A percentile compares a stretch with the other conserved stretches of the same genome.
These are phyloP conservation scores for Saccharomycopsis crataegensis DNA, from an alignment of 1,139 yeast species.

Conservation along the genomic window DNA sequence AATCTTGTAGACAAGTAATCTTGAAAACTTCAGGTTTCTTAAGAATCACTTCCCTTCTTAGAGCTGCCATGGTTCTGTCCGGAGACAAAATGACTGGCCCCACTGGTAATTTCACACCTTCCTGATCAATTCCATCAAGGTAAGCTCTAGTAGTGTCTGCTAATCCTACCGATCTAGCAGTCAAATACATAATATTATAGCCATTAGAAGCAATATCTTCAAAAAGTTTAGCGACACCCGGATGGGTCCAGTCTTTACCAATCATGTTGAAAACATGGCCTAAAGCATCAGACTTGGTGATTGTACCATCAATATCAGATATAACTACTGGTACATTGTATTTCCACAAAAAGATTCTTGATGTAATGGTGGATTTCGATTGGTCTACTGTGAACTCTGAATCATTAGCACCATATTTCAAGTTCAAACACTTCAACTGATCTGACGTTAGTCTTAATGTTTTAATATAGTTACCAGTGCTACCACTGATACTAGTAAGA, in stretches of 20 bases:
- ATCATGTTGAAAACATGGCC: conserved; percentile 93
- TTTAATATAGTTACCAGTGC: conserved; percentile 50
- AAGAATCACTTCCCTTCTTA: conserved; percentile 82
- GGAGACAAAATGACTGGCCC: conserved; percentile 98
- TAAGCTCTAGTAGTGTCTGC: conserved; percentile 91
- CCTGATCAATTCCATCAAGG: conserved; percentile 69
- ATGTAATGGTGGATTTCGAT: conserved; percentile 69
- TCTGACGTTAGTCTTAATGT: conserved; percentile 89
- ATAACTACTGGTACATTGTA: conserved; percentile 83
- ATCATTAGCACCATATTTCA: conserved; percentile 74
- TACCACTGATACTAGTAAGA: conserved; percentile 12
- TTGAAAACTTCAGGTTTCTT: conserved; percentile 96
- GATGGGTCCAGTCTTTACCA: conserved; percentile 98
- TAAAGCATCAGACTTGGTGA: conserved; percentile 93
- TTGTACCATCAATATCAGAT: conserved; percentile 97
- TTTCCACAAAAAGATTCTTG: conserved; percentile 81
- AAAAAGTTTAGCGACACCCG: conserved; percentile 88
- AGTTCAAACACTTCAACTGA: conserved; percentile 66
- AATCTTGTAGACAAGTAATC: conserved; percentile 92
- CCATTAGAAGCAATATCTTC: conserved; percentile 83
- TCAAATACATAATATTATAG: conserved; percentile 85
- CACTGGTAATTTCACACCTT: conserved; percentile 61
- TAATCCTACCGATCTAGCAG: conserved; percentile 93
- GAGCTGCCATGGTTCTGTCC: conserved; percentile 94
- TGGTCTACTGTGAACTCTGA: conserved; percentile 72